These are phyloP conservation scores for Casuarina glauca DNA, from an alignment of 306 rosid species.

Conservation along the genomic window DNA sequence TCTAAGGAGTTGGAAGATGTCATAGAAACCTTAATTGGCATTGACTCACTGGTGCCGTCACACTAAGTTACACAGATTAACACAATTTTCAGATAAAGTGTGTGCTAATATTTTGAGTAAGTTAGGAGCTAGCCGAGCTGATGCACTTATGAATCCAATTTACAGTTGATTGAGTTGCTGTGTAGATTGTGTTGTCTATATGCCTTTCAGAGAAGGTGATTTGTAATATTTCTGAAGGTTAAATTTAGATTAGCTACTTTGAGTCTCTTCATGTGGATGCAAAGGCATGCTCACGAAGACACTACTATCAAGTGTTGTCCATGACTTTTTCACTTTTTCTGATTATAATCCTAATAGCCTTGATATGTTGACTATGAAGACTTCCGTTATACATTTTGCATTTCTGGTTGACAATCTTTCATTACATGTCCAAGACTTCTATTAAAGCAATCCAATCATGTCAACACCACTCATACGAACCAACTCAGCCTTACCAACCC, in stretches of 20 bases:
- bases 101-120: not conserved
- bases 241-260: not conserved
- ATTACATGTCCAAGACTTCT: not conserved
- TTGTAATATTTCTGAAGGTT: not conserved
- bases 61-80: not conserved
- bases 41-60: not conserved
- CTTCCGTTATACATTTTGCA: not conserved
- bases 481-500: too few relatives aligned
- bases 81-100: not conserved
- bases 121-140: not conserved
- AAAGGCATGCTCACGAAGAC: not conserved
- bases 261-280: not conserved
- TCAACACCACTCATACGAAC: too few relatives aligned
- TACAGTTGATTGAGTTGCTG: not conserved
- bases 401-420: not conserved
- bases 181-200: not conserved
- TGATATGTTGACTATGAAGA: not conserved
- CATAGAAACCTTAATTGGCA: not conserved
- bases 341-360: not conserved
- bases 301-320: not conserved
- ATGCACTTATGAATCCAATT: not conserved
- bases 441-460: too few relatives aligned
- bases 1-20: not conserved
- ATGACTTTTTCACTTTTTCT: not conserved
- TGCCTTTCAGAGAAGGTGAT: not conserved